Evolutionary conservation across 495 filamentous ascomycete genomes (phyloP).

Genomic region (Patellaria atrata): DNA sequence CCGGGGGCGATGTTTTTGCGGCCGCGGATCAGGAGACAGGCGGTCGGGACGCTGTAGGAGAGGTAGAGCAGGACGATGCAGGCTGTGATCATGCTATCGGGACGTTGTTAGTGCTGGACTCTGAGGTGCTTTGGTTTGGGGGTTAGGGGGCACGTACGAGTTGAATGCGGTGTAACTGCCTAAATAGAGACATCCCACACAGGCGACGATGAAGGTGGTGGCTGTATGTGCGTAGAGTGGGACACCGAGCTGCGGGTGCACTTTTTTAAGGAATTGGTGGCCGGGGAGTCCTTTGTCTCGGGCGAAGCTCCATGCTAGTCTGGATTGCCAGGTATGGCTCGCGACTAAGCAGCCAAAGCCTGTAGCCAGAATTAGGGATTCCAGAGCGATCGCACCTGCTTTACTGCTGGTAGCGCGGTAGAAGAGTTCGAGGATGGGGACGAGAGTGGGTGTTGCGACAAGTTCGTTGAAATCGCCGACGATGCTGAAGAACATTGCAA

Average conservation of each 20-base stretch:
- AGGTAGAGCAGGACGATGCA: conserved; percentile 25
- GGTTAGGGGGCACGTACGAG: conserved; percentile 27
- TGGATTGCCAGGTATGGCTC: conserved; percentile 42
- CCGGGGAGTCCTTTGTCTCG: conserved; percentile 43
- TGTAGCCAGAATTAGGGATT: conserved; percentile 40
- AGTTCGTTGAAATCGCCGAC: conserved; percentile 34
- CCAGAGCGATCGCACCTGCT: conserved; percentile 41
- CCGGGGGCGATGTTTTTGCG: conserved; percentile 20
- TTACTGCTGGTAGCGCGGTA: conserved; percentile 37
- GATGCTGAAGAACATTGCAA: conserved; percentile 47
- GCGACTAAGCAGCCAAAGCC: conserved; percentile 42
- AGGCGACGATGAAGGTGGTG: conserved; percentile 34
- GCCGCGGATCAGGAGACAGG: conserved; percentile 19
- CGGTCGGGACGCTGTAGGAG: conserved; percentile 20
- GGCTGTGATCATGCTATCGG: conserved; percentile 20
- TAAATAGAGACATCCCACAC: conserved; percentile 41
- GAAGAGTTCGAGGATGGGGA: conserved; percentile 46
- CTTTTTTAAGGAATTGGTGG: conserved; percentile 32
- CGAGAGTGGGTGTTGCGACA: conserved; percentile 34
- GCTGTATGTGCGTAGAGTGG: conserved; percentile 38
- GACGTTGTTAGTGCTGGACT: conserved; percentile 1
- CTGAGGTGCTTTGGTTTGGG: background rate
- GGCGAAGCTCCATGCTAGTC: conserved; percentile 47
- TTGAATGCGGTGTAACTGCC: conserved; percentile 42
- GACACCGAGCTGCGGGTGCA: conserved; percentile 37